These are phyloP conservation scores for Fusarium sp. DNA, from an alignment of 2,329 filamentous ascomycete species.

Conservation along the genomic window DNA sequence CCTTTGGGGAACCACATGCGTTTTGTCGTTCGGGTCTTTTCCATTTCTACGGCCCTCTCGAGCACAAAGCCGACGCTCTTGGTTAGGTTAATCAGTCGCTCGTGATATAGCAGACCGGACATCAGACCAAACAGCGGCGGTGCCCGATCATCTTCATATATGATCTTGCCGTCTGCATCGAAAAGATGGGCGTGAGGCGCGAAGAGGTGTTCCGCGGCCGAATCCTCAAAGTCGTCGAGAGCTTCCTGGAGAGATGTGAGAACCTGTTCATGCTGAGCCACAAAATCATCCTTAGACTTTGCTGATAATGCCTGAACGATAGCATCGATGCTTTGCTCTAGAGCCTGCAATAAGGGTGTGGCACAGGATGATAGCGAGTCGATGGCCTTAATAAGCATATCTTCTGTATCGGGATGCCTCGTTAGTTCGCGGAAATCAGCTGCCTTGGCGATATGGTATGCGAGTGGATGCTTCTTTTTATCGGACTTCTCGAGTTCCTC, in stretches of 20 bases:
- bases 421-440: conserved; percentile 9
- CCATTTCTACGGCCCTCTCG: conserved; percentile 5
- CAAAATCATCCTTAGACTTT: not conserved
- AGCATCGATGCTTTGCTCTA: not conserved
- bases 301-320: not conserved
- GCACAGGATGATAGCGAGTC: conserved; percentile 2
- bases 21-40: conserved; percentile 2
- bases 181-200: conserved; percentile 17
- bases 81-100: conserved; percentile 11
- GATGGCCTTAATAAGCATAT: conserved; percentile 6
- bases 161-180: conserved; percentile 9
- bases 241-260: conserved; percentile 3
- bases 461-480: conserved; percentile 7
- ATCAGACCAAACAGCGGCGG: conserved; percentile 17
- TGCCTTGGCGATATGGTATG: conserved; percentile 22
- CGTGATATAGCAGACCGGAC: conserved; percentile 16
- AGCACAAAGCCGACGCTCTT: conserved; percentile 1
- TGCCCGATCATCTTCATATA: not conserved
- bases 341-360: not conserved
- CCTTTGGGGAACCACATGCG: conserved; percentile 13
- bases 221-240: conserved; percentile 16
- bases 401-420: conserved; percentile 15
- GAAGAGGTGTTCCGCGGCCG: conserved; percentile 2
- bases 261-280: not conserved
- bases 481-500: conserved; percentile 19